These are phyloP conservation scores for Medicago ruthenica DNA, from an alignment of 306 rosid genomes.

Conservation along the genomic window DNA sequence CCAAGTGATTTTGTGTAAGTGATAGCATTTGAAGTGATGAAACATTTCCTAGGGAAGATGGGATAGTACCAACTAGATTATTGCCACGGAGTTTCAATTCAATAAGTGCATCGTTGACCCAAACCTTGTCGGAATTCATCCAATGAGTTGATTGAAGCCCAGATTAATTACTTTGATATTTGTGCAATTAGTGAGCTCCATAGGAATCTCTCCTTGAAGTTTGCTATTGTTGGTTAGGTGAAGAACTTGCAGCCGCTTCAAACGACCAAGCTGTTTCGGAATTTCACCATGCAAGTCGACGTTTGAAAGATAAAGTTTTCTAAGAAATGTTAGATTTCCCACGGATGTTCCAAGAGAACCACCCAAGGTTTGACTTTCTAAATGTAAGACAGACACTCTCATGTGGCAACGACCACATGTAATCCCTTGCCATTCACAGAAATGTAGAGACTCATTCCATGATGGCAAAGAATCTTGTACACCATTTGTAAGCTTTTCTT, in stretches of 20 bases:
- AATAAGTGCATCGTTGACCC: conserved; percentile 30
- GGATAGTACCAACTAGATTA: conserved; percentile 37
- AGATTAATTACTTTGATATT: not conserved
- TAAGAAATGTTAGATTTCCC: conserved; percentile 44
- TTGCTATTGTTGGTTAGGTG: not conserved
- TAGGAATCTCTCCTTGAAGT: conserved; percentile 33
- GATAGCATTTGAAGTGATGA: not conserved
- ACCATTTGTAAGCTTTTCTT: conserved; percentile 25
- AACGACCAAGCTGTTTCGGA: conserved; percentile 34
- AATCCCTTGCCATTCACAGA: conserved; percentile 42
- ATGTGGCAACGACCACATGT: conserved; percentile 27
- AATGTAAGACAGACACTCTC: conserved; percentile 33
- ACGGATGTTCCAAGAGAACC: conserved; percentile 38
- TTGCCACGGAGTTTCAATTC: not conserved
- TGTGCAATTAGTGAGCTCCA: conserved; percentile 19
- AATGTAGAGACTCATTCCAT: conserved; percentile 44
- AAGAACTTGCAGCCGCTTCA: conserved; percentile 31
- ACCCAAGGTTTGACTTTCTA: conserved; percentile 22
- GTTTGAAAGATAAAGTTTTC: not conserved
- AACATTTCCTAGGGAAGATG: conserved; percentile 40
- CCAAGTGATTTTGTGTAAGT: conserved; percentile 23
- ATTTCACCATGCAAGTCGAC: conserved; percentile 27
- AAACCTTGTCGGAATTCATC: conserved; percentile 37
- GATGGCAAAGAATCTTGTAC: conserved; percentile 26
- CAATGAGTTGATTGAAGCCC: not conserved